Evolutionary conservation across 345 rosid species (phyloP).

Genomic region (Camelina hispida): DNA sequence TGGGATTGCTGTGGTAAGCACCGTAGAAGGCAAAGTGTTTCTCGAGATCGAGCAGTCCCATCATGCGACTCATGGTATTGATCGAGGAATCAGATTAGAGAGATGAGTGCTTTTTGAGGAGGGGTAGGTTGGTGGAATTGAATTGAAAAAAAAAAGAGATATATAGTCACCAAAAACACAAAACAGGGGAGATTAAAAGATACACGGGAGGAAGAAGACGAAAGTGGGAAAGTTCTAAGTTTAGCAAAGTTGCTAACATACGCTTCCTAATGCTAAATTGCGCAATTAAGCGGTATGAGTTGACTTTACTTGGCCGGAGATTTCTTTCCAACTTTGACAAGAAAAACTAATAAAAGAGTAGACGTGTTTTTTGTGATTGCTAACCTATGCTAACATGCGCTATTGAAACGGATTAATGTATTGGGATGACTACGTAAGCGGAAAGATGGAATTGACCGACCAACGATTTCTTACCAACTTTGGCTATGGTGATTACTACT

Average conservation of each 20-base stretch:
- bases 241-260: background rate
- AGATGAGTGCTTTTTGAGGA: background rate
- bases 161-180: background rate
- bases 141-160: background rate
- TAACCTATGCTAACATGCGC: slow-evolving; percentile 11
- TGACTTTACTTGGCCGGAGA: background rate
- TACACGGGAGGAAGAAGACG: slow-evolving; percentile 38
- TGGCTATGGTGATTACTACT: background rate
- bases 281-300: background rate
- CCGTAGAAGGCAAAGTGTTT: slow-evolving; percentile 93
- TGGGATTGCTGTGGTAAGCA: slow-evolving; percentile 80
- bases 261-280: background rate
- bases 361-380: background rate
- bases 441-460: background rate
- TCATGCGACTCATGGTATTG: slow-evolving; percentile 39
- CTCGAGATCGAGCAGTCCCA: slow-evolving; percentile 78
- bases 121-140: background rate
- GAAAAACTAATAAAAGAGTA: background rate
- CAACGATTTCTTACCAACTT: background rate
- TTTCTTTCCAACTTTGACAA: background rate
- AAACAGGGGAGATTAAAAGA: background rate
- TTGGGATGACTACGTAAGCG: background rate
- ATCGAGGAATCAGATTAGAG: slow-evolving; percentile 7
- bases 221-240: background rate
- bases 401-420: background rate